Percentiles rank a stretch among this genome's conserved stretches.
phyloP scores from a whole-genome alignment of 306 rosid genomes.

The Oxytropis ochrocephala region DNA sequence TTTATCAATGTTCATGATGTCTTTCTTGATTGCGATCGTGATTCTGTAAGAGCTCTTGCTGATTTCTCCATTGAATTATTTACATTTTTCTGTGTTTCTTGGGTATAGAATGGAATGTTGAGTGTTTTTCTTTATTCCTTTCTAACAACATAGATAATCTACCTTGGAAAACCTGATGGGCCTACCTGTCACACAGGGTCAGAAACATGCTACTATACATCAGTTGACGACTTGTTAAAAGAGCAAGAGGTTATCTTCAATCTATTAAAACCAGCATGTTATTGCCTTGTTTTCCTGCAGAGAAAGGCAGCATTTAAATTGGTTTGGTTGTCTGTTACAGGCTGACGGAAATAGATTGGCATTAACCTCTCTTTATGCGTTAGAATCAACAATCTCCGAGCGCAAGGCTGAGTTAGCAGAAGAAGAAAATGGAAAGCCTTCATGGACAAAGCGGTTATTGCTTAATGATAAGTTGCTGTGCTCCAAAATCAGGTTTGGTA shows the following conservation, averaged over 20 bases:
- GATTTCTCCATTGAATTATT: not conserved
- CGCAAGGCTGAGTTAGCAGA: constrained; percentile 57
- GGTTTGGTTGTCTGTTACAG: constrained; percentile 36
- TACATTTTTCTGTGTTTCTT: not conserved
- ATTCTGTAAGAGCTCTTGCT: constrained; percentile 62
- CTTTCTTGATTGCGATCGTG: constrained; percentile 80
- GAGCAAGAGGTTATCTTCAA: constrained; percentile 45
- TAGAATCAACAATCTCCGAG: constrained; percentile 62
- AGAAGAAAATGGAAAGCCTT: constrained; percentile 47
- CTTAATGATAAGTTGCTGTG: constrained; percentile 56
- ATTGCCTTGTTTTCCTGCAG: not conserved
- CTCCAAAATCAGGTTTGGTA: constrained; percentile 66
- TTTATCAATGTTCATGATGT: constrained; percentile 77
- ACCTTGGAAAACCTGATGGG: constrained; percentile 91
- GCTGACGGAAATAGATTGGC: constrained; percentile 47
- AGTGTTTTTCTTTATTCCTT: not conserved
- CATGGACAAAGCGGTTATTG: constrained; percentile 74
- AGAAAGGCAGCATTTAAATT: not conserved
- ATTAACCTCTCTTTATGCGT: constrained; percentile 50
- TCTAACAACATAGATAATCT: constrained; percentile 54
- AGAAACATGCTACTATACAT: constrained; percentile 77
- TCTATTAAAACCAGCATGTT: not conserved
- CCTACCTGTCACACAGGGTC: constrained; percentile 94
- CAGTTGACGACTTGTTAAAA: constrained; percentile 46
- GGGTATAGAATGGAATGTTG: not conserved